Conservation (phyloP, 352 stramenopile genomes). For the Phytophthora lateralis region DNA sequence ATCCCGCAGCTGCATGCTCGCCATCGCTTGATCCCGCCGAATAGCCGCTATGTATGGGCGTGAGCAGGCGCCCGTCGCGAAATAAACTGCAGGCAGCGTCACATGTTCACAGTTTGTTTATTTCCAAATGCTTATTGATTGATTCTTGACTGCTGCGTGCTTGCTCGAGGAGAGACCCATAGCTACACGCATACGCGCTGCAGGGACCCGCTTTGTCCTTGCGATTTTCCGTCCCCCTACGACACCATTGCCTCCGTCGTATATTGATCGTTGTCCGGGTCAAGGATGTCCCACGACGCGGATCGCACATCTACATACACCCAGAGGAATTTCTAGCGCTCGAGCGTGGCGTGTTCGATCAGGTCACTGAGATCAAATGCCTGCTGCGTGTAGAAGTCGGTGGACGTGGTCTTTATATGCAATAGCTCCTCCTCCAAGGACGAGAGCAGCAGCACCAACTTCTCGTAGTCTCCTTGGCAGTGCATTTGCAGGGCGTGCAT, state of each 20-base stretch:
- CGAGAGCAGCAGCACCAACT: slow-evolving; percentile 61
- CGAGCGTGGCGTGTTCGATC: slow-evolving; percentile 54
- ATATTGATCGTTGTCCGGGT: slow-evolving; percentile 4
- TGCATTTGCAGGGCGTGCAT: slow-evolving; percentile 60
- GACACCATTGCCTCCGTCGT: slow-evolving; percentile 27
- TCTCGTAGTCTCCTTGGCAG: slow-evolving; percentile 66
- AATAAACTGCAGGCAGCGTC: slow-evolving; percentile 4
- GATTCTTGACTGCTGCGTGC: slow-evolving; percentile 9
- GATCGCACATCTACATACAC: slow-evolving; percentile 31
- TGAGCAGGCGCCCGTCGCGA: slow-evolving; percentile 16
- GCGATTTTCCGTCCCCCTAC: slow-evolving; percentile 33
- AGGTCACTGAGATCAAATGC: slow-evolving; percentile 54
- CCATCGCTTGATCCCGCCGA: slow-evolving; percentile 25
- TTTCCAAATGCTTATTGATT: slow-evolving; percentile 23
- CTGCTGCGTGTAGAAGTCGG: slow-evolving; percentile 70
- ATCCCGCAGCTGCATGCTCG: slow-evolving; percentile 59
- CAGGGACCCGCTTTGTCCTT: slow-evolving; percentile 23
- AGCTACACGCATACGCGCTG: slow-evolving; percentile 8
- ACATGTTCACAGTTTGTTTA: slow-evolving; percentile 23
- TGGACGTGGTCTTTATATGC: slow-evolving; percentile 73
- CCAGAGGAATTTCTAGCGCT: slow-evolving; percentile 32
- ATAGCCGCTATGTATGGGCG: background rate
- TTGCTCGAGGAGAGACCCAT: background rate
- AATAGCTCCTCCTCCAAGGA: slow-evolving; percentile 83
- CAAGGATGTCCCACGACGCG: slow-evolving; percentile 11